Base-by-base conservation (phyloP, 257 asterid species). In the Salvia miltiorrhiza region DNA sequence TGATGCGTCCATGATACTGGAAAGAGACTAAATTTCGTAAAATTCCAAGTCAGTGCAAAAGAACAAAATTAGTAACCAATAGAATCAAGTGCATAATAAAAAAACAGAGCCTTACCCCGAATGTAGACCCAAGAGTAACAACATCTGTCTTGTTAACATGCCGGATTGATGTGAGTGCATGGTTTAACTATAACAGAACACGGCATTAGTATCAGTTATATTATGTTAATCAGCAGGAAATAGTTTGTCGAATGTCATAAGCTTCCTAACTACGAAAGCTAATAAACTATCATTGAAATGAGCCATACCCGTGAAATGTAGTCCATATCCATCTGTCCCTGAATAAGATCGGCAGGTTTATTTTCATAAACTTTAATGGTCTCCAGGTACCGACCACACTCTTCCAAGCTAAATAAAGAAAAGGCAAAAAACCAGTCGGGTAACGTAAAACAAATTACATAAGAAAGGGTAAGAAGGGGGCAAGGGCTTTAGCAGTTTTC, bases 111-210 rank as follows among this genome's bases (percentile, higher is more conserved):
- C 89, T 74, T 81, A 93, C 98, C 84, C 97, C 97, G 74, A 94
- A 94, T 55, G 99, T 89, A 41, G 99, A 91, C 49, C 99, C 99
- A 40, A 94, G 96, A 67, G 99, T 91, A 61, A 91, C 96, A 44
- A 87, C 96, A 75, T 94, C 99, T n/a, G 97, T 91, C 90, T 91
- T 94, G 88, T 94, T 91, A 67, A 94, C 97, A 82, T 90, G 97
- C 12, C 96, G 87, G 67, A 94, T 53, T n/a, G 97, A 44, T n/a
- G 99, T 87, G 54, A 91, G 95, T 16, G 95, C 89, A 78, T 94
- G 93, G 76, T 86, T 91, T 72, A 91, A 78, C 97, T 88, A 66
- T 54, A 63, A 58, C 10, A 58, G 13, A 47, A 78, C 60, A 72
- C 49, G 59, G 63, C 58, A 65, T 32, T 41, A 19, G 30, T 20